Evolutionary conservation across 1,284 basidiomycete species (phyloP), one percentile per base, ranked within the genome.

Genomic region (Psilocybe mexicana): DNA sequence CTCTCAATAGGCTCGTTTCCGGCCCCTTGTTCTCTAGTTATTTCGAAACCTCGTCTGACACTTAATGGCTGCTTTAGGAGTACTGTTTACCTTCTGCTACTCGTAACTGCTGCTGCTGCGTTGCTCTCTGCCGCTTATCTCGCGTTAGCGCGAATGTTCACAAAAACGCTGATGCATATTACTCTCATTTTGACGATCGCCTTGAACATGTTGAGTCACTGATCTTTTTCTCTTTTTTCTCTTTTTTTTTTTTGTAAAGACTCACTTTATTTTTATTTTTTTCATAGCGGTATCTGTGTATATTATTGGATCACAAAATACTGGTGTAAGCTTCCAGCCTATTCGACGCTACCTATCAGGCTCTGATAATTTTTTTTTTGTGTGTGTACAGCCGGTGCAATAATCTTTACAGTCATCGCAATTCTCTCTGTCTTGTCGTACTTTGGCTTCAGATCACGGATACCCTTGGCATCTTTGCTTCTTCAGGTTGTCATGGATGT

Each of bases 401-500:
- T 93, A 65, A 84, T 92, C 55, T 91, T 91, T 74, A 90, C 88
- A 0, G 69, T 90, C 54, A 86, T 89, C 58, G 85, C 87, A 0
- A 56, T 88, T 6, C 68, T 88, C 53, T 87, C 84, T 2, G 65
- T 88, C 7, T 67, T 88, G 18, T 77, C 86, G 4, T 91, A 91
- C 74, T 88, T 78, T 57, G 87, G 86, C 5, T 87, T 84, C 70
- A 79, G 81, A 44, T 79, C 82, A 4, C 82, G 92, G 25, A 94
- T 96, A 56, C 92, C 92, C 0, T 75, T 96, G 2, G 88, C 90
- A 2, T 85, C 87, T 18, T 73, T 94, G 6, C 79, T 94, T 5
- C 79, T 95, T 2, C 88, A 94, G 71, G 87, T 92, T 26, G 85
- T 89, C 2, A 91, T 94, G 77, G 91, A 93, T 65, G 81, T 93